Conservation (phyloP, 345 rosid genomes). For the Eucalyptus sideroxylon region DNA sequence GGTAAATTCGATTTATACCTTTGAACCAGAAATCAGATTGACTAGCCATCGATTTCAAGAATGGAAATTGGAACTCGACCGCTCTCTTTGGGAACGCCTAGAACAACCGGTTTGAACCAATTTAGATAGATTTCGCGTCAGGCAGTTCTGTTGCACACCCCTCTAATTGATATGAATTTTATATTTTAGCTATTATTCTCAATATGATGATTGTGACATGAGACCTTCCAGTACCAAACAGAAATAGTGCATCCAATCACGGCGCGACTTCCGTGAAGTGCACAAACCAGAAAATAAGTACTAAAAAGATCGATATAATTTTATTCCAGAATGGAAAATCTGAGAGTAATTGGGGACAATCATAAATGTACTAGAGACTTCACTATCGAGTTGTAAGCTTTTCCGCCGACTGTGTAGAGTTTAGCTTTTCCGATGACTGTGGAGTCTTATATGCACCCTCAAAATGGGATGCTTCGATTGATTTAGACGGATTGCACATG, state of each 20-base stretch:
- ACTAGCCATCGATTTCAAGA: no score
- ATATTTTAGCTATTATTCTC: neutral
- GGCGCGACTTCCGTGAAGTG: neutral
- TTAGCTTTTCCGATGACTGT: neutral
- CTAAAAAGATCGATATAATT: neutral
- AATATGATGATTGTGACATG: neutral
- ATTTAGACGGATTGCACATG: neutral
- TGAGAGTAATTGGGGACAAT: neutral
- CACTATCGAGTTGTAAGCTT: neutral
- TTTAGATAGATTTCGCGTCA: fast-evolving
- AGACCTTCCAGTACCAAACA: neutral
- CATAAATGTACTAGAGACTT: neutral
- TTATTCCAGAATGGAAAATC: neutral
- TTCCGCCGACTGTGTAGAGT: neutral
- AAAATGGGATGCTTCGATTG: neutral
- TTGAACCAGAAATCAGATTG: fast-evolving
- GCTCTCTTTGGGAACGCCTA: no score
- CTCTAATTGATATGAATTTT: neutral
- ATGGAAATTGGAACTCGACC: no score
- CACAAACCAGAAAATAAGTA: neutral
- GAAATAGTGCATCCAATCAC: neutral
- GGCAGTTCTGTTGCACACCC: no score
- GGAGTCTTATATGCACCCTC: neutral
- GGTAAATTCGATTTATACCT: no score
- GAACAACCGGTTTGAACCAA: fast-evolving